Conservation (phyloP, 2,329 filamentous ascomycete species). For the Penicillium sp. region DNA sequence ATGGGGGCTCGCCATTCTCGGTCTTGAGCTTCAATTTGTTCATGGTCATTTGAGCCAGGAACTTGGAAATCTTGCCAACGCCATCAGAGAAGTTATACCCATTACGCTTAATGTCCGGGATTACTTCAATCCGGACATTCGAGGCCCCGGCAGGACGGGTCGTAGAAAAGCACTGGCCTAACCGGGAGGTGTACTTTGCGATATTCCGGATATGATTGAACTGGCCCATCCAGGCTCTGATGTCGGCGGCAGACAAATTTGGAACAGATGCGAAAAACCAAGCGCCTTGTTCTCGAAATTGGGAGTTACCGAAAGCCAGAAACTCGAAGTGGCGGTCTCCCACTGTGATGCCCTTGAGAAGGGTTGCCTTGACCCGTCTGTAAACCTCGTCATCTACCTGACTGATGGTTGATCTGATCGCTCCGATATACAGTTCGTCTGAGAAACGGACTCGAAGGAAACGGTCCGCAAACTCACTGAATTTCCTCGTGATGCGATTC, state of each 20-base stretch:
- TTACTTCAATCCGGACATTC: constrained; percentile 55
- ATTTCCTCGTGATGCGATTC: constrained; percentile 79
- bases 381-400: constrained; percentile 68
- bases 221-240: constrained; percentile 81
- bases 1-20: constrained; percentile 60
- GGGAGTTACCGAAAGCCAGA: constrained; percentile 91
- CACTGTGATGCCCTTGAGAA: constrained; percentile 76
- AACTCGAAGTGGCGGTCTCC: constrained; percentile 83
- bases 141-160: constrained; percentile 71
- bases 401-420: constrained; percentile 58
- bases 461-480: constrained; percentile 65
- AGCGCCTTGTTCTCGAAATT: constrained; percentile 85
- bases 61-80: constrained; percentile 83
- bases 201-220: constrained; percentile 77
- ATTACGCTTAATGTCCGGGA: constrained; percentile 69
- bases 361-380: constrained; percentile 66
- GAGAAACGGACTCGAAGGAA: constrained; percentile 89
- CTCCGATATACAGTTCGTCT: constrained; percentile 68
- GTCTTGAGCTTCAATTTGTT: constrained; percentile 64
- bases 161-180: constrained; percentile 95
- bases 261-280: constrained; percentile 83
- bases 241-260: constrained; percentile 67
- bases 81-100: constrained; percentile 82
- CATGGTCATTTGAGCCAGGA: constrained; percentile 71
- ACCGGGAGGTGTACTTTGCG: constrained; percentile 84